A percentile compares a stretch with the other conserved stretches of the same genome.
phyloP scores from a whole-genome alignment of 441 rosid genomes.

The Croton setiger region DNA sequence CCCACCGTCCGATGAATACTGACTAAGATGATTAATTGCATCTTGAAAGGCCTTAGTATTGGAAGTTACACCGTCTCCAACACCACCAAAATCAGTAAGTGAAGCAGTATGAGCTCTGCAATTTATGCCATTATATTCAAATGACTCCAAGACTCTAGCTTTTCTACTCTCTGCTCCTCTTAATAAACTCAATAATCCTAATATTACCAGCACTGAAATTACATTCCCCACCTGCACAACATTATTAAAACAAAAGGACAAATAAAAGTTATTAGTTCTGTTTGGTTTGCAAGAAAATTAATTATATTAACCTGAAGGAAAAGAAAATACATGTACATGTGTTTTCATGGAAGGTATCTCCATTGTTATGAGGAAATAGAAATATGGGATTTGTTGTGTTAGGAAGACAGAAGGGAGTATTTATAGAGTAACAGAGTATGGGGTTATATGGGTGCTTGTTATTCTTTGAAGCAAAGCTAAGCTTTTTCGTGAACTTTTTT shows the following conservation, averaged over 20 bases:
- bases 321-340: too few species aligned
- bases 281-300: too few species aligned
- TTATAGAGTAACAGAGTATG: too few species aligned
- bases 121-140: conserved; percentile 57
- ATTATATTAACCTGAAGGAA: too few species aligned
- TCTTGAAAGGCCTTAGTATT: conserved; percentile 53
- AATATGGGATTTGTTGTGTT: too few species aligned
- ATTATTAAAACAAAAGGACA: too few species aligned
- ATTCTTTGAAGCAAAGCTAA: conserved; percentile 32
- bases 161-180: conserved; percentile 42
- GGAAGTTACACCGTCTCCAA: conserved; percentile 64
- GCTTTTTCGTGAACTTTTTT: conserved; percentile 12
- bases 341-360: too few species aligned
- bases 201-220: conserved; percentile 22
- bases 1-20: conserved; percentile 45
- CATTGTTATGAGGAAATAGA: too few species aligned
- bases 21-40: conserved; percentile 49
- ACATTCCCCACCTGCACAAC: conserved; percentile 31
- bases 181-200: conserved; percentile 16
- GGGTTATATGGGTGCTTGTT: conserved; percentile 6
- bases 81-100: conserved; percentile 69
- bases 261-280: too few species aligned
- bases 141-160: conserved; percentile 24
- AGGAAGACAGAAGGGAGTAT: too few species aligned
- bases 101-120: conserved; percentile 68